Percentiles rank a stretch among this genome's conserved stretches.
phyloP scores from a whole-genome alignment of 331 rosid genomes.

The Quercus tomentella region DNA sequence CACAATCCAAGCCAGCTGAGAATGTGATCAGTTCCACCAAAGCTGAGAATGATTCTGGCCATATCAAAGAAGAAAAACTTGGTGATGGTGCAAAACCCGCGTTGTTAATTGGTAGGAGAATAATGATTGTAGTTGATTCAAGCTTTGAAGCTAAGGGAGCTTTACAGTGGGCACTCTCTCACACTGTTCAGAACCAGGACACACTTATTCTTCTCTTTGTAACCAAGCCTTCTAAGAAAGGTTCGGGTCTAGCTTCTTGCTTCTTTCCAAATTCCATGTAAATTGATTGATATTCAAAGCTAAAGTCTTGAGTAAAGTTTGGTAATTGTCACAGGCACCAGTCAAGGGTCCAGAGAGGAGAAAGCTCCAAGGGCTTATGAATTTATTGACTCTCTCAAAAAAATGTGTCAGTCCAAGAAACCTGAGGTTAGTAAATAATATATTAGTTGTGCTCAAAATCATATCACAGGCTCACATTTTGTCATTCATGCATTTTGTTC shows the following conservation, averaged over 20 bases:
- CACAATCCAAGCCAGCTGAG: conserved; percentile 40
- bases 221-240: conserved; percentile 61
- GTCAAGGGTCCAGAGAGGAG: conserved; percentile 48
- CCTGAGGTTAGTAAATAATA: conserved; percentile 60
- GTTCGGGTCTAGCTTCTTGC: conserved; percentile 20
- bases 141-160: conserved; percentile 83
- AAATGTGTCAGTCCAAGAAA: conserved; percentile 61
- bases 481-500: no score
- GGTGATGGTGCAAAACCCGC: conserved; percentile 41
- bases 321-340: conserved; percentile 25
- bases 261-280: neutral
- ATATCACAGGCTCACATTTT: neutral
- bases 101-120: conserved; percentile 48
- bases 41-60: conserved; percentile 14
- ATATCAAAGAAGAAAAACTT: conserved; percentile 25
- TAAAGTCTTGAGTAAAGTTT: neutral
- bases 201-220: conserved; percentile 70
- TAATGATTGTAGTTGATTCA: conserved; percentile 93
- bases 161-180: conserved; percentile 90
- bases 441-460: neutral
- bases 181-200: conserved; percentile 80
- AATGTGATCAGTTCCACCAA: conserved; percentile 1
- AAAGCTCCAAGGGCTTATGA: conserved; percentile 61
- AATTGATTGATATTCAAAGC: conserved; percentile 1
- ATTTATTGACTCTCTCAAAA: conserved; percentile 60